Percentiles rank a stretch among this genome's conserved stretches.
phyloP scores from a whole-genome alignment of 2,329 filamentous ascomycete species.

The Pseudocercospora pini-densiflorae region DNA sequence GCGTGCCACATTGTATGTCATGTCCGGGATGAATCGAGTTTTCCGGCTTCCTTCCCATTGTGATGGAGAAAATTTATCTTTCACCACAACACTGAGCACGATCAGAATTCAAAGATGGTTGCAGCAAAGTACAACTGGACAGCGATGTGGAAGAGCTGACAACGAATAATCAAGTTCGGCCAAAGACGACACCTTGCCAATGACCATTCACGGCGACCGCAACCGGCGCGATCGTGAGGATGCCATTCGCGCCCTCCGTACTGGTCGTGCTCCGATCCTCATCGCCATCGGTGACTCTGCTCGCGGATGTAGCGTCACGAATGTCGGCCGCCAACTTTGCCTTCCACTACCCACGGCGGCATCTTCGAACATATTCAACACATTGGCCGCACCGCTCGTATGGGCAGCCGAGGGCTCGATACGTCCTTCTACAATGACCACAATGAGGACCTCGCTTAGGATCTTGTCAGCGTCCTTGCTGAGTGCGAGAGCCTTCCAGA shows the following conservation, averaged over 20 bases:
- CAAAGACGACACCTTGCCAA: no score
- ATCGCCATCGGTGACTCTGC: conserved; percentile 85
- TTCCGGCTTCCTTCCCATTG: no score
- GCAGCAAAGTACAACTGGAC: no score
- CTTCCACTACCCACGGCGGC: conserved; percentile 74
- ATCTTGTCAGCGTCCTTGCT: conserved; percentile 78
- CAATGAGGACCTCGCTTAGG: conserved; percentile 72
- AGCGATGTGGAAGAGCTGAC: no score
- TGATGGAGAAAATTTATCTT: no score
- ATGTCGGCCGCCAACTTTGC: conserved; percentile 96
- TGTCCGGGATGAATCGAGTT: no score
- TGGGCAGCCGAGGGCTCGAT: conserved; percentile 83
- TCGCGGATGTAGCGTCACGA: conserved; percentile 87
- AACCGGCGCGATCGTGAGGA: conserved; percentile 93
- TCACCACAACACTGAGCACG: no score
- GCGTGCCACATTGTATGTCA: no score
- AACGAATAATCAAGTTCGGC: no score
- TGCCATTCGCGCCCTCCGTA: conserved; percentile 80
- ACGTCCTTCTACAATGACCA: conserved; percentile 86
- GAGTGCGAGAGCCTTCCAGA: conserved; percentile 80
- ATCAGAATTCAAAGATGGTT: no score
- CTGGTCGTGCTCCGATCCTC: conserved; percentile 75
- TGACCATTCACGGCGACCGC: conserved; percentile 84
- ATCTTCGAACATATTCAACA: conserved; percentile 94
- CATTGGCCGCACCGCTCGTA: conserved; percentile 93